These are phyloP conservation scores for Amoebophrya sp. DNA, from an alignment of 169 alveolate genomes.

Conservation along the genomic window DNA sequence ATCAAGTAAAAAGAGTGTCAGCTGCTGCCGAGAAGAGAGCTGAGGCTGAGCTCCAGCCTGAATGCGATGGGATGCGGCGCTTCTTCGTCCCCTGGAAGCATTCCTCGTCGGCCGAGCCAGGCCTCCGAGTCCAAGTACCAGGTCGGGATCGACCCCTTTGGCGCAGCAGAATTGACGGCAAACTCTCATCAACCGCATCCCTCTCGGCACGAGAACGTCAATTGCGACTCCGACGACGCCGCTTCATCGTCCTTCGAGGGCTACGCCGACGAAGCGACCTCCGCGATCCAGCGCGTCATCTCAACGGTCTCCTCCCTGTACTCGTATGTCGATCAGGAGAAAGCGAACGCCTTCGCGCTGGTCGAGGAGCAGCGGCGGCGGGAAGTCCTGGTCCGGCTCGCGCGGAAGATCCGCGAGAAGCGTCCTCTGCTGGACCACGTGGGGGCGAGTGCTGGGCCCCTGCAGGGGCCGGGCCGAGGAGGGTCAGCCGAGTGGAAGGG, in stretches of 20 bases:
- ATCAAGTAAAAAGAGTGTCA: no score
- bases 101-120: no score
- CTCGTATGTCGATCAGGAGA: background rate
- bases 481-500: background rate
- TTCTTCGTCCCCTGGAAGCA: no score
- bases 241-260: background rate
- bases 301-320: background rate
- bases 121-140: no score
- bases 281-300: background rate
- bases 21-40: no score
- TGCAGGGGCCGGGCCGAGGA: no score
- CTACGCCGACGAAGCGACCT: background rate
- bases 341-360: background rate
- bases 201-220: background rate
- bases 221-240: background rate
- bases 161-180: background rate
- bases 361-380: background rate
- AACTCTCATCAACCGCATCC: background rate
- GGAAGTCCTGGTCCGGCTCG: background rate
- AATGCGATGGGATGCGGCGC: no score
- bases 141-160: no score
- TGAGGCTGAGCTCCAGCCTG: no score
- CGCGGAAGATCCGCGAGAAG: background rate
- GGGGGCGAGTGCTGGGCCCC: no score
- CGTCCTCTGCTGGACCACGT: background rate